Conservation (phyloP, 1,139 yeast genomes). For the Schizosaccharomyces versatilis region DNA sequence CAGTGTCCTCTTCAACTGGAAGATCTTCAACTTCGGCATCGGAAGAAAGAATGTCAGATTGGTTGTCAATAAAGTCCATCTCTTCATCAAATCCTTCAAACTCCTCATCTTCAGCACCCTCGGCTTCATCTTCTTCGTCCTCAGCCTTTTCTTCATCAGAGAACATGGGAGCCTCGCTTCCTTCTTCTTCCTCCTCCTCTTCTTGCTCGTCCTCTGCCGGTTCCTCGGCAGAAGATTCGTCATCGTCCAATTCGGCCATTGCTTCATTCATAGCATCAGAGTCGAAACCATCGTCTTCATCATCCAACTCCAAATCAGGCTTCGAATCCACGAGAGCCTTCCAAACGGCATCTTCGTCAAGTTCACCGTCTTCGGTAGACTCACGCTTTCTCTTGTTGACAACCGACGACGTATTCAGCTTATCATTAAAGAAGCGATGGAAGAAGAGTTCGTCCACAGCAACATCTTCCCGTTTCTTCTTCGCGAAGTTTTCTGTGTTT, state of each 20-base stretch:
- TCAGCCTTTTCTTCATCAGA: slow-evolving; percentile 16
- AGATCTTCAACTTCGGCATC: neutral
- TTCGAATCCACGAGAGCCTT: slow-evolving; percentile 41
- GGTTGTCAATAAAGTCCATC: slow-evolving; percentile 12
- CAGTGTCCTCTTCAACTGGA: neutral
- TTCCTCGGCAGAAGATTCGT: slow-evolving; percentile 14
- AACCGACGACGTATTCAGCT: slow-evolving; percentile 13
- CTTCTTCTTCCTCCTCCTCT: slow-evolving; percentile 15
- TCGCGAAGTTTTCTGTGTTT: slow-evolving; percentile 66
- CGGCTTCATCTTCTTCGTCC: slow-evolving; percentile 19
- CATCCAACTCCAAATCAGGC: slow-evolving; percentile 42
- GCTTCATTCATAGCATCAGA: slow-evolving; percentile 16
- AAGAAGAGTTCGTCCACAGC: slow-evolving; percentile 80
- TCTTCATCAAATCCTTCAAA: slow-evolving; percentile 20
- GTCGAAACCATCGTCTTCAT: slow-evolving; percentile 18
- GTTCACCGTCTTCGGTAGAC: slow-evolving; percentile 13
- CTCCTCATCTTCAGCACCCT: slow-evolving; percentile 17
- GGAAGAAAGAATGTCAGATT: slow-evolving; percentile 7
- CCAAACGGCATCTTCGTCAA: slow-evolving; percentile 11
- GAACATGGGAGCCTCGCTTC: slow-evolving; percentile 12
- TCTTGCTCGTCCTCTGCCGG: slow-evolving; percentile 7
- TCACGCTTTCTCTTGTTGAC: slow-evolving; percentile 13
- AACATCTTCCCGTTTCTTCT: slow-evolving; percentile 38
- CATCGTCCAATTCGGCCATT: slow-evolving; percentile 15
- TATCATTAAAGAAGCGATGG: slow-evolving; percentile 53